These are phyloP conservation scores for Hypomyces perniciosus DNA, from an alignment of 2,329 filamentous ascomycete genomes.

Conservation along the genomic window DNA sequence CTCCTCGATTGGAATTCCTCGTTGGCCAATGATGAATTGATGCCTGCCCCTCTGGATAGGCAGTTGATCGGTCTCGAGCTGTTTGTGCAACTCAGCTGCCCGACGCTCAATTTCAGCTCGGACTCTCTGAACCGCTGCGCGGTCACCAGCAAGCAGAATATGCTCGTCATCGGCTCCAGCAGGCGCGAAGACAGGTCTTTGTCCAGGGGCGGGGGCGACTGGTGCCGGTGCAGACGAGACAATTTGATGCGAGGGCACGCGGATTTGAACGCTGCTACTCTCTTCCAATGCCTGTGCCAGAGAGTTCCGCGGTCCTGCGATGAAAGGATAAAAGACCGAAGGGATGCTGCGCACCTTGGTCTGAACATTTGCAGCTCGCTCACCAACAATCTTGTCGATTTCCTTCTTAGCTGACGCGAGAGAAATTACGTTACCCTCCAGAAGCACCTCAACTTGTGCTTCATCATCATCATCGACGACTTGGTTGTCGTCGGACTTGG, in stretches of 20 bases:
- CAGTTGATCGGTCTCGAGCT: constrained; percentile 71
- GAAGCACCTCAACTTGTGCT: constrained; percentile 72
- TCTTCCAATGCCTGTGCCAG: constrained; percentile 66
- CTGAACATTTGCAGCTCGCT: constrained; percentile 76
- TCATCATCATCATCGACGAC: constrained; percentile 68
- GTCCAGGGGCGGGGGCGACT: constrained; percentile 52
- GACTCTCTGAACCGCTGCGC: constrained; percentile 71
- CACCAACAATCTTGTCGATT: constrained; percentile 81
- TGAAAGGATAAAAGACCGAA: constrained; percentile 90
- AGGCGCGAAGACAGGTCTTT: constrained; percentile 64
- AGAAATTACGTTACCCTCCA: constrained; percentile 88
- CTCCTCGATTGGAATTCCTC: constrained; percentile 71
- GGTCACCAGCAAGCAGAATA: constrained; percentile 83
- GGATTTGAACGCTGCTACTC: constrained; percentile 70
- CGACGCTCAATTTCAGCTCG: constrained; percentile 75
- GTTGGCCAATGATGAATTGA: constrained; percentile 88
- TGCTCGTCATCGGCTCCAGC: constrained; percentile 63
- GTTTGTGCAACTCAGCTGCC: constrained; percentile 67
- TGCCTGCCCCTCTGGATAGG: constrained; percentile 82
- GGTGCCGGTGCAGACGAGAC: constrained; percentile 67
- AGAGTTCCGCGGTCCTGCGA: constrained; percentile 71
- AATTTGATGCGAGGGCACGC: constrained; percentile 75
- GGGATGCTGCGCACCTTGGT: constrained; percentile 79
- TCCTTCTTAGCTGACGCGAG: constrained; percentile 76
- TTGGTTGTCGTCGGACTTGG: constrained; percentile 64